Evolutionary conservation across 2,329 filamentous ascomycete genomes (phyloP), one percentile per base, ranked within the genome.

Genomic region (Penicillium sp.): DNA sequence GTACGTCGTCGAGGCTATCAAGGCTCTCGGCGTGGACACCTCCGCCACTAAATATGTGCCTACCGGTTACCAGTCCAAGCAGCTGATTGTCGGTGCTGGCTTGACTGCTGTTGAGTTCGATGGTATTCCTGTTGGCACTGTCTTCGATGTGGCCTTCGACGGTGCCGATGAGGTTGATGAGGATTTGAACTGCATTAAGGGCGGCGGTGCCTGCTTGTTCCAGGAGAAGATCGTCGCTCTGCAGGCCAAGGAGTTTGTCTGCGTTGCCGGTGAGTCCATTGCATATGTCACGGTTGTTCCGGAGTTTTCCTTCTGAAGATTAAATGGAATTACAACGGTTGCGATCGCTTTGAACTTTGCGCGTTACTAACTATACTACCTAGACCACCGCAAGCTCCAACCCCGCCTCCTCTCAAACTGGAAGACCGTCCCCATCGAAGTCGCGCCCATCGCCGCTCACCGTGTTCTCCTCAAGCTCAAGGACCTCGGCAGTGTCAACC

Each of bases 91-190:
- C 57, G 78, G 82, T 45, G 90, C 91, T 18, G 90, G 90, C 2
- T 79, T 97, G 51, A 84, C 83, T 22, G 85, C 94, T 11, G 84
- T 92, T 50, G 85, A 86, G 62, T 89, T 96, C 65, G 88, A 93
- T 67, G 84, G 88, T 56, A 78, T 95, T 14, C 88, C 89, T 1
- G 70, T 80, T 39, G 80, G 81, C 50, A 77, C 77, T 13, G 72
- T 86, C 69, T 82, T 99, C 27, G 93, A 97, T 67, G 88, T 97
- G 16, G 90, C 89, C 46, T 99, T 99, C 71, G 94, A 99, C 69
- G 94, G 94, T 50, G 94, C 94, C 4, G 94, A 99, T 72, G 94
- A 99, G 78, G 92, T 99, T 31, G 94, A 99, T 71, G 87, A 90
- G 44, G 89, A 95, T 48, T 77, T 99, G 56, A 99, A 97, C 75